These are phyloP conservation scores for Alternaria triticimaculans DNA, from an alignment of 2,329 filamentous ascomycete genomes.

Conservation along the genomic window DNA sequence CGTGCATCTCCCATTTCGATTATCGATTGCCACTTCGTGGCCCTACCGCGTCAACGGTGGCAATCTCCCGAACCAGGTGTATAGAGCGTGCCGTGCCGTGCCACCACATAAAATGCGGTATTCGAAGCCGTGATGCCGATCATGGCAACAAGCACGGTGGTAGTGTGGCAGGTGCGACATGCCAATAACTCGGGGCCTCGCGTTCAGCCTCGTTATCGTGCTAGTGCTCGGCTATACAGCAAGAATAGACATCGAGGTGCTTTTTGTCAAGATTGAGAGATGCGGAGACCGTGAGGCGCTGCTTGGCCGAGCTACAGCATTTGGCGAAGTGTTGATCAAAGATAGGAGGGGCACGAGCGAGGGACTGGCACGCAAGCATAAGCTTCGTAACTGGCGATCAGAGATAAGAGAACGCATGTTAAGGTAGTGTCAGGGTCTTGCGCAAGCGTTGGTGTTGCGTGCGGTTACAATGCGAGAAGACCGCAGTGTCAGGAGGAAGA, in stretches of 20 bases:
- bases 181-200: not conserved
- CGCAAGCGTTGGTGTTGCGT: not conserved
- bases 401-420: not conserved
- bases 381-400: not conserved
- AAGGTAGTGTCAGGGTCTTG: not conserved
- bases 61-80: not conserved
- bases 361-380: not conserved
- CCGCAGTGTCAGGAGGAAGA: not conserved
- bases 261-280: not conserved
- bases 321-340: not conserved
- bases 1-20: not conserved
- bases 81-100: conserved; percentile 1
- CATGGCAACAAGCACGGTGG: conserved; percentile 1
- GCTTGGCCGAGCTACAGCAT: not conserved
- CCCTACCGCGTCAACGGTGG: not conserved
- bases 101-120: not conserved
- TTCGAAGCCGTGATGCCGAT: conserved; percentile 1
- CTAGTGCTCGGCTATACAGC: not conserved
- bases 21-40: not conserved
- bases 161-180: not conserved
- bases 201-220: not conserved
- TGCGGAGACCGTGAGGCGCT: not conserved
- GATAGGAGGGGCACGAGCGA: not conserved
- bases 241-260: not conserved
- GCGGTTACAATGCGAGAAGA: not conserved